Evolutionary conservation across 495 filamentous ascomycete genomes (phyloP).

Genomic region (Sporormia fimetaria): DNA sequence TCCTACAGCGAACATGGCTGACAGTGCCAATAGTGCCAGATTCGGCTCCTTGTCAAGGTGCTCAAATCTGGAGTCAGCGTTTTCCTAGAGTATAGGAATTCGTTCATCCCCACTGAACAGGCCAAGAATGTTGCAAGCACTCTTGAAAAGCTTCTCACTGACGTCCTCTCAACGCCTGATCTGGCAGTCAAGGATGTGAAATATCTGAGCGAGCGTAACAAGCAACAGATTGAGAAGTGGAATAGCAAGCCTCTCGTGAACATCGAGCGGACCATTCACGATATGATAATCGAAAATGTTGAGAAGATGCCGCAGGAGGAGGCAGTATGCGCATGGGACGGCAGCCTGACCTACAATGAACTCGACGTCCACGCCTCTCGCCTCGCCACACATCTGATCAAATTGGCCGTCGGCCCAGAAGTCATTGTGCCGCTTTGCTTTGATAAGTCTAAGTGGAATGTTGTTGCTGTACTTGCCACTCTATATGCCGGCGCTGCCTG

Average conservation of each 20-base stretch:
- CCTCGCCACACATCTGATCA: slow-evolving; percentile 9
- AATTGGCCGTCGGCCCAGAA: slow-evolving; percentile 38
- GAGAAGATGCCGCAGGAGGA: slow-evolving; percentile 6
- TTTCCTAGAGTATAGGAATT: slow-evolving; percentile 40
- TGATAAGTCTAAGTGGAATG: slow-evolving; percentile 39
- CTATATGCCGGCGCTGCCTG: slow-evolving; percentile 32
- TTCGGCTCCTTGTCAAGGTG: slow-evolving; percentile 39
- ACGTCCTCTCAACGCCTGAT: slow-evolving; percentile 5
- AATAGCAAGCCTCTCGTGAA: slow-evolving; percentile 11
- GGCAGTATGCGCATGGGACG: slow-evolving; percentile 23
- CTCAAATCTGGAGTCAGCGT: slow-evolving; percentile 35
- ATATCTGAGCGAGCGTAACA: slow-evolving; percentile 14
- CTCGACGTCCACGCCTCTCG: slow-evolving; percentile 8
- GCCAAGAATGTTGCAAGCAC: slow-evolving; percentile 37
- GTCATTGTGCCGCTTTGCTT: slow-evolving; percentile 44
- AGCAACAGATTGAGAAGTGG: slow-evolving; percentile 16
- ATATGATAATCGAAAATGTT: slow-evolving; percentile 8
- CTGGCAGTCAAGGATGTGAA: background rate
- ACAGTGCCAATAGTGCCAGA: slow-evolving; percentile 31
- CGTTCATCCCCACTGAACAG: slow-evolving; percentile 37
- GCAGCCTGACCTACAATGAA: slow-evolving; percentile 19
- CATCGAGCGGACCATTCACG: slow-evolving; percentile 17
- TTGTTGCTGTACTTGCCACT: slow-evolving; percentile 34
- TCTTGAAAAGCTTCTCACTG: slow-evolving; percentile 23
- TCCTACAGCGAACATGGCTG: background rate